These are phyloP conservation scores for Scheffersomyces illinoinensis DNA, from an alignment of 1,139 yeast species.

Conservation along the genomic window DNA sequence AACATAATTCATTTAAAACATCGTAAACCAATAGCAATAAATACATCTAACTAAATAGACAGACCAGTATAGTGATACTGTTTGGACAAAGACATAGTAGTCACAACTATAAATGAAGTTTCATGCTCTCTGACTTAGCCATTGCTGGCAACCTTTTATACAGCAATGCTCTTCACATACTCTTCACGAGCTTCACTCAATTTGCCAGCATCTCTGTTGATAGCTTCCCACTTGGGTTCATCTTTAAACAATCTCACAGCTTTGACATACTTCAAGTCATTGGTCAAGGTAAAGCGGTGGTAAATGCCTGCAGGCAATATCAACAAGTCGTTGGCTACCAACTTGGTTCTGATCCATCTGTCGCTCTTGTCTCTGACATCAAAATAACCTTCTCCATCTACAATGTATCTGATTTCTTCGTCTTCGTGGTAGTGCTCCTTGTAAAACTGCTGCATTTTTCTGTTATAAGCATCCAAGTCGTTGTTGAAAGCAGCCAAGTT, in stretches of 20 bases:
- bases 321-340: slow-evolving; percentile 65
- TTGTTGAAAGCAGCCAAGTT: slow-evolving; percentile 65
- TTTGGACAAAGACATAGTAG: neutral
- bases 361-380: slow-evolving; percentile 75
- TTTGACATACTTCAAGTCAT: slow-evolving; percentile 56
- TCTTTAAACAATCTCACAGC: slow-evolving; percentile 88
- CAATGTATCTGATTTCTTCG: slow-evolving; percentile 89
- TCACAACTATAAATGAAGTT: too few relatives aligned
- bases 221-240: slow-evolving; percentile 96
- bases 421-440: slow-evolving; percentile 94
- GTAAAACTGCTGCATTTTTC: slow-evolving; percentile 71
- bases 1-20: neutral
- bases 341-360: slow-evolving; percentile 76
- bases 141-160: slow-evolving; percentile 7
- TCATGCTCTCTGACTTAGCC: neutral
- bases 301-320: slow-evolving; percentile 89
- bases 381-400: slow-evolving; percentile 90
- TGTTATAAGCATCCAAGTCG: slow-evolving; percentile 57
- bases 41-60: neutral
- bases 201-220: slow-evolving; percentile 52
- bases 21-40: slow-evolving; percentile 2
- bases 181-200: slow-evolving; percentile 31
- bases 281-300: slow-evolving; percentile 82
- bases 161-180: slow-evolving; percentile 32
- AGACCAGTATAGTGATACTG: too few relatives aligned